Evolutionary conservation across 2,329 filamentous ascomycete genomes (phyloP).

Genomic region (Claviceps fusiformis): DNA sequence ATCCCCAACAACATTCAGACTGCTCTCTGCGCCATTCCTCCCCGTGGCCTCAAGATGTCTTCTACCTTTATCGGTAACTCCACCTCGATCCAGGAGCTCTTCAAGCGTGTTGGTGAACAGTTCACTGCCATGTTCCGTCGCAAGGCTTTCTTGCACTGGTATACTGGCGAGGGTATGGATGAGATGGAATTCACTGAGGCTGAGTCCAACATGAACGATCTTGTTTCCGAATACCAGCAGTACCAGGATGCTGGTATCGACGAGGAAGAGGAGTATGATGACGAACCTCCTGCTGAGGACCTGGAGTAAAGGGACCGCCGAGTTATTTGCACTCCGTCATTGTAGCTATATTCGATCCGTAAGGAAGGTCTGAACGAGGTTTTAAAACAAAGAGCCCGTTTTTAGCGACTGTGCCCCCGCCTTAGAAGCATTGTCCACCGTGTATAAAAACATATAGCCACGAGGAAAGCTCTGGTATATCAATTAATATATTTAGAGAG

Average conservation of each 20-base stretch:
- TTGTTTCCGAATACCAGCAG: conserved; percentile 99
- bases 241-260: conserved; percentile 98
- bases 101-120: conserved; percentile 99
- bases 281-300: conserved; percentile 60
- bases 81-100: conserved; percentile 98
- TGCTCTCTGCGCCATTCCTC: conserved; percentile 95
- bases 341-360: conserved; percentile 1
- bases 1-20: conserved; percentile 99
- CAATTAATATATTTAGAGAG: background rate
- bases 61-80: conserved; percentile 99
- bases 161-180: conserved; percentile 99
- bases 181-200: conserved; percentile 99
- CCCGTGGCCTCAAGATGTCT: conserved; percentile 95
- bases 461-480: conserved; percentile 1
- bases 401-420: background rate
- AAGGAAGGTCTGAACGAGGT: background rate
- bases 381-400: background rate
- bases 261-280: conserved; percentile 91
- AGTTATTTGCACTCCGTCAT: conserved; percentile 1
- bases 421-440: background rate
- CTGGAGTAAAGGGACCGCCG: conserved; percentile 30
- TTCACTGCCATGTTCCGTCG: conserved; percentile 99
- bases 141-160: conserved; percentile 99
- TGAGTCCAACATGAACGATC: conserved; percentile 99
- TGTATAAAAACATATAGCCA: background rate